Evolutionary conservation across 2,329 filamentous ascomycete species (phyloP).

Genomic region (Colletotrichum falcatum): DNA sequence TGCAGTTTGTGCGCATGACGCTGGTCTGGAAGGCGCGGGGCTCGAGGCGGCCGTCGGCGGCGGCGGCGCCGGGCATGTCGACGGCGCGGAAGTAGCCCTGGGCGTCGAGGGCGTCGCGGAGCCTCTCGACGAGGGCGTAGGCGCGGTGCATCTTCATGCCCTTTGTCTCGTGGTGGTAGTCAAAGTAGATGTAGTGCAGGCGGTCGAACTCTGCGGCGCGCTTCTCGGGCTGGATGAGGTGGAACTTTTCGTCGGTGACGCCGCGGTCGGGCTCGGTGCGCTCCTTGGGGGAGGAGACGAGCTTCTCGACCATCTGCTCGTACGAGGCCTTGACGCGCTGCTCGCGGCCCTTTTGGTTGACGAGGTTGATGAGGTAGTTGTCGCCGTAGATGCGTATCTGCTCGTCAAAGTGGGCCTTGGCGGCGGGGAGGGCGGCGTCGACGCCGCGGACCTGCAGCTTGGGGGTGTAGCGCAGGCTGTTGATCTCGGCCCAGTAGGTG

Average conservation of each 20-base stretch:
- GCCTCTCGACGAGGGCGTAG: slow-evolving; percentile 84
- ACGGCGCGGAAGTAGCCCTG: slow-evolving; percentile 95
- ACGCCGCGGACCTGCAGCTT: slow-evolving; percentile 89
- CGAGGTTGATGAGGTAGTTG: slow-evolving; percentile 96
- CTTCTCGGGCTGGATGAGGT: slow-evolving; percentile 75
- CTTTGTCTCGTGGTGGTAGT: slow-evolving; percentile 98
- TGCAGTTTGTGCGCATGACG: slow-evolving; percentile 97
- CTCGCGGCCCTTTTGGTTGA: slow-evolving; percentile 96
- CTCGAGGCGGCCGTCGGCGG: slow-evolving; percentile 78
- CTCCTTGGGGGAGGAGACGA: slow-evolving; percentile 78
- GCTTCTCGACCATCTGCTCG: slow-evolving; percentile 84
- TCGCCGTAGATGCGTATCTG: slow-evolving; percentile 95
- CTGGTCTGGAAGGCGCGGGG: slow-evolving; percentile 85
- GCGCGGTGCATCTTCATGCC: slow-evolving; percentile 94
- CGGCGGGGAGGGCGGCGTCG: slow-evolving; percentile 82
- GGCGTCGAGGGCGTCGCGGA: slow-evolving; percentile 79
- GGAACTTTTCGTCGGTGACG: slow-evolving; percentile 82
- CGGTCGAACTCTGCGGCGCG: slow-evolving; percentile 77
- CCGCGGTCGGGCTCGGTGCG: slow-evolving; percentile 70
- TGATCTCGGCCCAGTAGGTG: slow-evolving; percentile 96
- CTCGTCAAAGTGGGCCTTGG: slow-evolving; percentile 89
- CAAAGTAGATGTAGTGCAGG: slow-evolving; percentile 97
- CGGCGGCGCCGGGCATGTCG: slow-evolving; percentile 79
- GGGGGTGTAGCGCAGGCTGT: slow-evolving; percentile 90
- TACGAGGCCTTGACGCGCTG: slow-evolving; percentile 91